Conservation (phyloP, 2,329 filamentous ascomycete genomes). For the Ascocoryne sarcoides region DNA sequence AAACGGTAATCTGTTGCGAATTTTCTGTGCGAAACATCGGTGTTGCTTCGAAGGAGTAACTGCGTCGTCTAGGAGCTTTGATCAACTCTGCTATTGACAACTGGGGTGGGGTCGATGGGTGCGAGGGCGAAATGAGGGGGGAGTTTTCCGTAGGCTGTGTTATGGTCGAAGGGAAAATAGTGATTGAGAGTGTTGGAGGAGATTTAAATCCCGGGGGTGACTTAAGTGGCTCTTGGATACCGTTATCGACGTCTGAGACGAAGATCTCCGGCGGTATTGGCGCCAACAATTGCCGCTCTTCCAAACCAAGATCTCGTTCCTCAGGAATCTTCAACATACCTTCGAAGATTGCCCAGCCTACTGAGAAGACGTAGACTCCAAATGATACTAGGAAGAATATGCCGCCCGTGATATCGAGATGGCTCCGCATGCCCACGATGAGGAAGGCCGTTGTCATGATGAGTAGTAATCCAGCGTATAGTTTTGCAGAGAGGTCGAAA, state of each 20-base stretch:
- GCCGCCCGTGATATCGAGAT: constrained; percentile 30
- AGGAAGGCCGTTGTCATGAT: constrained; percentile 33
- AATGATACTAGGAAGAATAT: constrained; percentile 34
- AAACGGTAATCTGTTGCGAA: not conserved
- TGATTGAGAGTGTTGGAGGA: not conserved
- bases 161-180: not conserved
- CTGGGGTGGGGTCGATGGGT: not conserved
- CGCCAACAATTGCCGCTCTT: not conserved
- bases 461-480: constrained; percentile 39
- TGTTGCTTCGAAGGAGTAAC: constrained; percentile 1
- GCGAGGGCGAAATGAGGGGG: not conserved
- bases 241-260: not conserved
- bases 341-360: constrained; percentile 35
- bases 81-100: not conserved
- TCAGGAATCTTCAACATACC: constrained; percentile 34
- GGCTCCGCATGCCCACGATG: constrained; percentile 24
- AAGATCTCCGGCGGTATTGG: not conserved
- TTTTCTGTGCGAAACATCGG: not conserved
- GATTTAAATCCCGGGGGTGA: too few relatives aligned
- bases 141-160: not conserved
- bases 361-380: constrained; percentile 34
- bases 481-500: constrained; percentile 39
- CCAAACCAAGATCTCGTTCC: constrained; percentile 13
- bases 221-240: not conserved
- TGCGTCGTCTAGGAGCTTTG: not conserved